Conservation (phyloP, 176 grass and related monocot species). For the Themeda triandra region DNA sequence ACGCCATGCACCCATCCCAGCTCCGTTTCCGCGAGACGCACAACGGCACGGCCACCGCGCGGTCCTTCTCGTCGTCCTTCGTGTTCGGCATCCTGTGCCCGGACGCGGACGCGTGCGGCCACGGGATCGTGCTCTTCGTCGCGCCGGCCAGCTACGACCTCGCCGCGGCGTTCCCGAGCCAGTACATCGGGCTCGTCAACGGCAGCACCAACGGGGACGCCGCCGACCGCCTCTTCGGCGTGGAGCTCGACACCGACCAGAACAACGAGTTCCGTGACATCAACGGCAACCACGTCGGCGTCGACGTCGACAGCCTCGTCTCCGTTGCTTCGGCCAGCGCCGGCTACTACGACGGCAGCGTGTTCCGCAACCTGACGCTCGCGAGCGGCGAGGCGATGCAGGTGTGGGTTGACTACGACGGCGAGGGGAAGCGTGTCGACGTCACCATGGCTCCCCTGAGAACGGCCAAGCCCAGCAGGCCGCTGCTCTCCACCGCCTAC, state of each 20-base stretch:
- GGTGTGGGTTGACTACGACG: neutral
- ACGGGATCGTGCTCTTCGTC: neutral
- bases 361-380: neutral
- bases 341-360: neutral
- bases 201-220: neutral
- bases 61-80: neutral
- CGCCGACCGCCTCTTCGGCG: neutral
- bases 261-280: neutral
- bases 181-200: neutral
- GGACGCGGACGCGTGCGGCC: neutral
- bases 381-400: neutral
- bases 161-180: neutral
- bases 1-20: neutral
- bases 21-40: neutral
- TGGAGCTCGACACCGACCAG: neutral
- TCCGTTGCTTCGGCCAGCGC: neutral
- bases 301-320: neutral
- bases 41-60: neutral
- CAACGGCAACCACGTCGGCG: neutral
- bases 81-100: neutral
- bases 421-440: neutral
- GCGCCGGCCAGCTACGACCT: neutral
- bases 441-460: neutral
- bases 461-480: neutral
- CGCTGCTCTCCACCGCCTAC: neutral